Base-by-base conservation (phyloP, 2,329 filamentous ascomycete genomes). In the Verticillium tricorpus region DNA sequence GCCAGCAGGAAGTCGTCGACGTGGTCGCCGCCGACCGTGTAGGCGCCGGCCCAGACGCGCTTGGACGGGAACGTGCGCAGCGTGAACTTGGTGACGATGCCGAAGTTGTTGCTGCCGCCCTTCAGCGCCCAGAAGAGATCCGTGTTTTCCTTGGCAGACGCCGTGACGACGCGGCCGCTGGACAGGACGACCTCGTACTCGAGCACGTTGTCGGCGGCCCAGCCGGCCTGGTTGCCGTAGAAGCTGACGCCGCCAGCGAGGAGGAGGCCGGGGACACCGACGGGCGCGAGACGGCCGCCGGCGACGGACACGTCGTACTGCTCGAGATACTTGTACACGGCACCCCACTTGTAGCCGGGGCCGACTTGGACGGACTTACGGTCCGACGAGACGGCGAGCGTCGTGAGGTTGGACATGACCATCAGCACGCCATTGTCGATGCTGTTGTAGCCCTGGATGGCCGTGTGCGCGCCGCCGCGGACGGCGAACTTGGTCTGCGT, bases 201-300 rank as follows among this genome's bases (percentile, higher is more conserved):
- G 5, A 89, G 71, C 1, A 86, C 82, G 50, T 89, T 82, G 66
- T 90, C 88, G 0, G 83, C 85, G 2, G 75, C 87, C n/a, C 90
- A 72, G 0, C 88, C 87, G 64, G 82, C 83, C 1, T 73, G 76
- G 0, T 84, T 80, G 0, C 76, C 73, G 1, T 89, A 72, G 0
- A 83, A 70, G 0, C 78, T 82, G 69, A 90, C 87, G 0, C 87
- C 87, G 2, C 84, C 87, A 0, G 85, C 86, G 17, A 85, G 84
- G 2, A 82, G 75, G 59, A 85, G 90, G 7, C 85, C 86, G 0
- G 86, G 75, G 14, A 72, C 69, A 0, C 84, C 82, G 2, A 90
- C 86, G 0, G 81, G 81, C 50, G 79, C 79, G 45, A 78, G 80
- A 2, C 79, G 79, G 2, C 86, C 86, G 1, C 81, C 83, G 0